These are phyloP conservation scores for Rutidosis leptorrhynchoides DNA, from an alignment of 129 eudicot genomes.

Conservation along the genomic window DNA sequence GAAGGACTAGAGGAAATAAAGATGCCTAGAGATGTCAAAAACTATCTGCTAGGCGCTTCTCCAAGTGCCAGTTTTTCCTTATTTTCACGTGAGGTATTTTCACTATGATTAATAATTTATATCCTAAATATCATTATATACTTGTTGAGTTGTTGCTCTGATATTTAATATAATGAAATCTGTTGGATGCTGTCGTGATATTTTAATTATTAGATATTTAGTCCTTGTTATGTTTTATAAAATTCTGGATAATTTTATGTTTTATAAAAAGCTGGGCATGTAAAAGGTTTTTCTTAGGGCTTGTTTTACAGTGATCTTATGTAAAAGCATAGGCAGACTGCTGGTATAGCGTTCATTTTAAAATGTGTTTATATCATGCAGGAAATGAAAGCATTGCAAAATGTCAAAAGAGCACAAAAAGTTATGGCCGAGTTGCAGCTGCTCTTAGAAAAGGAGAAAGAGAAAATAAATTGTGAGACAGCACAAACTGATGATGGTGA, in stretches of 20 bases:
- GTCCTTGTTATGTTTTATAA: too few species aligned
- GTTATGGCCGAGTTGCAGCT: neutral
- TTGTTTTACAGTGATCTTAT: too few species aligned
- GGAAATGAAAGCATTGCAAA: neutral
- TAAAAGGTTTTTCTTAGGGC: too few species aligned
- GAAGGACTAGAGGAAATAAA: neutral
- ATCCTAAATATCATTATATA: too few species aligned
- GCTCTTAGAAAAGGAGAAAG: neutral
- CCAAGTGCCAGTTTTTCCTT: slow-evolving; percentile 16
- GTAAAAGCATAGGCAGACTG: too few species aligned
- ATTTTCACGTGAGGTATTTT: slow-evolving; percentile 16
- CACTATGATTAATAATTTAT: too few species aligned
- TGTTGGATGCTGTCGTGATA: too few species aligned
- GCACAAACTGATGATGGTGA: neutral
- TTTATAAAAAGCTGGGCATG: too few species aligned
- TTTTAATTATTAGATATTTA: too few species aligned
- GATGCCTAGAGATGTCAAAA: neutral
- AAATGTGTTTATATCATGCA: neutral
- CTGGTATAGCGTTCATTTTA: neutral
- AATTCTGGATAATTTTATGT: too few species aligned
- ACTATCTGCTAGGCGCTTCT: slow-evolving; percentile 20
- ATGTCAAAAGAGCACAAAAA: neutral
- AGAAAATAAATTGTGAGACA: neutral
- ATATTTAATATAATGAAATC: too few species aligned
- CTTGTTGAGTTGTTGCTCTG: too few species aligned